phyloP scores from a whole-genome alignment of 352 stramenopile genomes.

The Phytophthora sansomeana region DNA sequence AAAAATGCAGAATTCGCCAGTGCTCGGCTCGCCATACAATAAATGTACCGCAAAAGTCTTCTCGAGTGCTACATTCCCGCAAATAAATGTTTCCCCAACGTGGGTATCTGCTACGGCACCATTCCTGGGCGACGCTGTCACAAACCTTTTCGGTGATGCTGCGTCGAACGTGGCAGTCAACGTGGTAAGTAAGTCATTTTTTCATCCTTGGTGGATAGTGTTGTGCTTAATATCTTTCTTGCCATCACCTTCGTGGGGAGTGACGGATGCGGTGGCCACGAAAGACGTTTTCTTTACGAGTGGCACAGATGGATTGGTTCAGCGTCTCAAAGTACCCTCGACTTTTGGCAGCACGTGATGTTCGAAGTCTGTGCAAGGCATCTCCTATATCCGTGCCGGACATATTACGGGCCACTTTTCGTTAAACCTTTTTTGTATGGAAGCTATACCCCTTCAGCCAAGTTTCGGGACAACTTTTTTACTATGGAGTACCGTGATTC shows the following conservation, averaged over 20 bases:
- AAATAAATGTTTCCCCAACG: conserved; percentile 69
- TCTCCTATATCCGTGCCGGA: too few species aligned
- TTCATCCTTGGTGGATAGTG: neutral
- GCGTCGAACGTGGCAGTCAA: conserved; percentile 89
- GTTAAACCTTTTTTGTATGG: too few species aligned
- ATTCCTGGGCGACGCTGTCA: conserved; percentile 78
- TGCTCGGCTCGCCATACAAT: conserved; percentile 66
- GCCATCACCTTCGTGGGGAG: conserved; percentile 72
- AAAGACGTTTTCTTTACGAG: conserved; percentile 88
- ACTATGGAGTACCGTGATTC: too few species aligned
- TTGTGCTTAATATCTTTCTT: conserved; percentile 2
- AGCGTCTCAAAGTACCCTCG: conserved; percentile 73
- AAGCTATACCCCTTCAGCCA: too few species aligned
- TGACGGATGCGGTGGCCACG: conserved; percentile 83
- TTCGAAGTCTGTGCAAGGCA: too few species aligned
- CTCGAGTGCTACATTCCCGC: conserved; percentile 58
- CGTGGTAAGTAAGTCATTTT: conserved; percentile 55
- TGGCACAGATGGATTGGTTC: conserved; percentile 82
- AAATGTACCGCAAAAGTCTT: conserved; percentile 79
- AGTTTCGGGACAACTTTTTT: too few species aligned
- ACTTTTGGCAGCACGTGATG: too few species aligned
- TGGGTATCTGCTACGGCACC: conserved; percentile 70
- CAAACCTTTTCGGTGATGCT: conserved; percentile 80
- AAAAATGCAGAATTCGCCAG: conserved; percentile 80
- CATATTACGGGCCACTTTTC: too few species aligned